phyloP scores from a whole-genome alignment of 352 stramenopile genomes.

The Pythium dissotocum region DNA sequence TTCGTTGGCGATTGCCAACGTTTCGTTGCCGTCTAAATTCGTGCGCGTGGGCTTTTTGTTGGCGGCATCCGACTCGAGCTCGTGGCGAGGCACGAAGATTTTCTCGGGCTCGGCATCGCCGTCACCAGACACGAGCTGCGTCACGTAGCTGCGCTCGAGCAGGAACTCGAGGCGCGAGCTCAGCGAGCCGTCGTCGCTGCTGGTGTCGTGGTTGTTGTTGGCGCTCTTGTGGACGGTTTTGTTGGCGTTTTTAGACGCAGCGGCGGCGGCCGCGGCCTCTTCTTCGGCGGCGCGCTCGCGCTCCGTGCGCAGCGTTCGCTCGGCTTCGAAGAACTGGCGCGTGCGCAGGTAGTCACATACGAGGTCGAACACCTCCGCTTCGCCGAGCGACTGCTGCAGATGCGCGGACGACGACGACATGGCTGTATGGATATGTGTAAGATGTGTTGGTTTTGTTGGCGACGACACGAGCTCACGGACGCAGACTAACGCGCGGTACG shows the following conservation, averaged over 20 bases:
- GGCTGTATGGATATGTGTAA: background rate
- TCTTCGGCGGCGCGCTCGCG: slow-evolving; percentile 45
- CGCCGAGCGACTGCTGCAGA: slow-evolving; percentile 77
- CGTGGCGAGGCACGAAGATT: slow-evolving; percentile 76
- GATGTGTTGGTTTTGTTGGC: background rate
- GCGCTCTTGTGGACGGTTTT: slow-evolving; percentile 2
- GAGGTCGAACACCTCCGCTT: slow-evolving; percentile 87
- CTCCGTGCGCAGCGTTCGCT: slow-evolving; percentile 71
- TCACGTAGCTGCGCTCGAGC: slow-evolving; percentile 85
- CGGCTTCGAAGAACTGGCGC: slow-evolving; percentile 84
- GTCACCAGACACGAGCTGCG: slow-evolving; percentile 72
- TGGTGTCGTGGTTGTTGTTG: slow-evolving; percentile 38
- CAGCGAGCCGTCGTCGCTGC: slow-evolving; percentile 33
- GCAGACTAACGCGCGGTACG: background rate
- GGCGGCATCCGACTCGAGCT: slow-evolving; percentile 36
- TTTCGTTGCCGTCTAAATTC: slow-evolving; percentile 78
- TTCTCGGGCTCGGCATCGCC: slow-evolving; percentile 62
- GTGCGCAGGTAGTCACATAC: slow-evolving; percentile 88
- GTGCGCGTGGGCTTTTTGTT: slow-evolving; percentile 46
- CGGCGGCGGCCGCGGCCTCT: background rate
- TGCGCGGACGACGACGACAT: slow-evolving; percentile 53
- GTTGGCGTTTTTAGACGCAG: slow-evolving; percentile 4
- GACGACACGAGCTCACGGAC: slow-evolving; percentile 1
- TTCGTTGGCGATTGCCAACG: slow-evolving; percentile 37
- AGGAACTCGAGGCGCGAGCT: slow-evolving; percentile 75